phyloP scores from a whole-genome alignment of 495 filamentous ascomycete genomes.

The Staphylotrichum tortipilum region DNA sequence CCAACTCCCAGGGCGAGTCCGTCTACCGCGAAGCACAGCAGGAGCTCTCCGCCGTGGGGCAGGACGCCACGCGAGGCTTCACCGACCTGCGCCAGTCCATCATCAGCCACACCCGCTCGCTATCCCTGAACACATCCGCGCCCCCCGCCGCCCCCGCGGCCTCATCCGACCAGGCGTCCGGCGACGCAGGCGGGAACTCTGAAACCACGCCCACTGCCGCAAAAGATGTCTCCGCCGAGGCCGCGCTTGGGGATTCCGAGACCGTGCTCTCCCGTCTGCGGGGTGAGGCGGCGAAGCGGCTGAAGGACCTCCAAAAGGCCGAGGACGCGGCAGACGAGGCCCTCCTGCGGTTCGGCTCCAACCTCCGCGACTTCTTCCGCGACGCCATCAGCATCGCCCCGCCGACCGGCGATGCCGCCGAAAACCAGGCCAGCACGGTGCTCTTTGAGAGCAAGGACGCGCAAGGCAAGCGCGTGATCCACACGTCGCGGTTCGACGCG shows the following conservation, averaged over 20 bases:
- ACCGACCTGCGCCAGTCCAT: constrained; percentile 59
- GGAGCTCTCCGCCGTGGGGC: constrained; percentile 68
- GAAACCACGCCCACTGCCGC: constrained; percentile 35
- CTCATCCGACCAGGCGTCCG: constrained; percentile 11
- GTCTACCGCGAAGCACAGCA: constrained; percentile 78
- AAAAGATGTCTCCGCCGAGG: constrained; percentile 38
- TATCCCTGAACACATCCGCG: constrained; percentile 52
- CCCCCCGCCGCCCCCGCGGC: constrained; percentile 1
- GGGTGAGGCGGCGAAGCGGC: constrained; percentile 68
- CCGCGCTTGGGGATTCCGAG: constrained; percentile 56
- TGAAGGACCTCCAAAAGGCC: constrained; percentile 87
- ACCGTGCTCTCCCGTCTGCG: constrained; percentile 77
- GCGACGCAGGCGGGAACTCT: constrained; percentile 28
- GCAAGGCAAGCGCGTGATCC: constrained; percentile 81
- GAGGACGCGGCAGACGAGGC: constrained; percentile 98
- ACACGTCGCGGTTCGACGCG: constrained; percentile 89
- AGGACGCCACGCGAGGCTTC: constrained; percentile 78
- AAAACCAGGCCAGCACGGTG: constrained; percentile 41
- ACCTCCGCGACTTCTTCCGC: constrained; percentile 79
- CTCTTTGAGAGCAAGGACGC: constrained; percentile 89
- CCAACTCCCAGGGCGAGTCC: constrained; percentile 57
- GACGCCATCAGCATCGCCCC: constrained; percentile 87
- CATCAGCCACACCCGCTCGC: constrained; percentile 60
- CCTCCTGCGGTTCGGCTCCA: constrained; percentile 82
- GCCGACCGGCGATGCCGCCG: constrained; percentile 32